A percentile compares a stretch with the other conserved stretches of the same genome.
phyloP scores from a whole-genome alignment of 345 rosid species.

The Microcos paniculata region DNA sequence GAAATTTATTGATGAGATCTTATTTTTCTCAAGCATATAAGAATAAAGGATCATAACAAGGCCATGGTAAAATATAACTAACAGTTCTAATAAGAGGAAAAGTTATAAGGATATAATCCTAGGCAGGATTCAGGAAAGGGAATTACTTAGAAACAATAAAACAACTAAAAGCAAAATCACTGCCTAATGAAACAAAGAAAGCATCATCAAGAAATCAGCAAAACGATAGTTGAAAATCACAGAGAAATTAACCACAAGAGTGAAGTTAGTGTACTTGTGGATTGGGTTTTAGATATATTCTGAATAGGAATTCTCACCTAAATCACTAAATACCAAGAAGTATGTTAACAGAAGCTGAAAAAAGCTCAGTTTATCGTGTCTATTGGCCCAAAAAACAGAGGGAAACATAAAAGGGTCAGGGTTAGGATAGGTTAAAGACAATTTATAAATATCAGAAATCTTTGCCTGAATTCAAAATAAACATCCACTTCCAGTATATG shows the following conservation, averaged over 20 bases:
- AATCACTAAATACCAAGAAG: background rate
- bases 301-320: background rate
- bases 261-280: background rate
- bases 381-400: no score
- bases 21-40: background rate
- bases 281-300: background rate
- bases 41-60: background rate
- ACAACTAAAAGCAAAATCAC: background rate
- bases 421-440: background rate
- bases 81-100: background rate
- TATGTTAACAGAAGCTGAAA: background rate
- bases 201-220: background rate
- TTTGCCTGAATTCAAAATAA: background rate
- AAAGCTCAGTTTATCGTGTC: background rate
- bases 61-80: background rate
- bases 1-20: background rate
- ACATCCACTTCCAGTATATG: background rate
- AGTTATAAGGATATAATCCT: background rate
- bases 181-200: background rate
- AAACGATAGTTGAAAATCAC: background rate
- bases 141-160: background rate
- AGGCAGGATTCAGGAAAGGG: background rate
- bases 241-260: background rate
- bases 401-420: background rate
- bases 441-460: background rate